Base-by-base conservation (phyloP, 1,139 yeast species). In the Groenewaldozyma sp. region DNA sequence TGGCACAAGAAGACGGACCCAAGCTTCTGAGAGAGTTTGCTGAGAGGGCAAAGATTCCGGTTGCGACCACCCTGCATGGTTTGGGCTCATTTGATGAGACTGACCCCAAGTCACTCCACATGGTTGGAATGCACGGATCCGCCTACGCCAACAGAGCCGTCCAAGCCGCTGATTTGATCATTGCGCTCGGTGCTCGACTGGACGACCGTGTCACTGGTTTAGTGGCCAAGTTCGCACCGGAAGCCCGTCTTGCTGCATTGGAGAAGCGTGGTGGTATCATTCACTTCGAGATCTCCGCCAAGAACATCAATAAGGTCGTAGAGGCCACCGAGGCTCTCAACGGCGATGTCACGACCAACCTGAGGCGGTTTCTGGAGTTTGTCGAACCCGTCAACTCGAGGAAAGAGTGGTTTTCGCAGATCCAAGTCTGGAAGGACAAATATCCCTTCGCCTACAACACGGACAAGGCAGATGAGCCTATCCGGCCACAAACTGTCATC, bases 41-140 rank as follows among this genome's bases (percentile, higher is more conserved):
- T 49, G 95, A 87, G 47, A 82, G 82, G 66, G 95, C 95, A 26
- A 71, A 74, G 55, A 88, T 91, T 48, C 98, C 98, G 32, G 98
- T 91, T 43, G 91, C 97, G 36, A 91, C 97, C 17, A 82, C 97
- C 41, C 63, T 91, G 45, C 97, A 88, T 65, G 97, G 84, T 41
- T 73, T 91, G 50, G 98, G 98, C 50, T 83, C 94, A 6, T 91
- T 81, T 57, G 95, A 91, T 64, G 97, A 91, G 68, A 76, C 74
- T 47, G 95, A 88, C 65, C 78, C 81, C 50, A 87, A 87, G 64
- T 79, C 96, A 24, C 68, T 91, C 50, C 95, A 88, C 63, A 84
- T 91, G 93, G 74, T 91, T 52, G 98, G 98, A 56, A 91, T 91
- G 98, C 98, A 91, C 64, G 98, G 98, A 50, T 74, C 79, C 46